A percentile compares a stretch with the other conserved stretches of the same genome.
phyloP scores from a whole-genome alignment of 2,329 filamentous ascomycete genomes.

The Harringtonia lauricola region DNA sequence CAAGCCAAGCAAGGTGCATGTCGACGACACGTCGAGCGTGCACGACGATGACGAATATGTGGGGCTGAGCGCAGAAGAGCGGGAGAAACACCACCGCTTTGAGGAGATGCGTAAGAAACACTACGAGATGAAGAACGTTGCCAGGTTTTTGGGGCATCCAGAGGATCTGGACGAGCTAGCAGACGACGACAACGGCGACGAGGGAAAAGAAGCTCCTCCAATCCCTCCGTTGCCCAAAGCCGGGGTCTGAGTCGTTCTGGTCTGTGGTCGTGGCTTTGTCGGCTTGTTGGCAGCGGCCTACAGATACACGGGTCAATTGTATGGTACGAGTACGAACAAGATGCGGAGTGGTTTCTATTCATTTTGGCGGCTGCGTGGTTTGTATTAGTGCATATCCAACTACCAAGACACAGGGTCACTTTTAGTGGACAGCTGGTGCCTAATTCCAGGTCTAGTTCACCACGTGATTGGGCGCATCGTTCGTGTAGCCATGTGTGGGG shows the following conservation, averaged over 20 bases:
- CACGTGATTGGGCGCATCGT: slow-evolving; percentile 1
- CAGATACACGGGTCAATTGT: too few relatives aligned
- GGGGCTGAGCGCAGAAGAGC: slow-evolving; percentile 58
- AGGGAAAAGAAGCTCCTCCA: slow-evolving; percentile 16
- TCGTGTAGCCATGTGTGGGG: not conserved
- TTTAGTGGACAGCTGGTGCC: too few relatives aligned
- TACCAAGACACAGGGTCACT: too few relatives aligned
- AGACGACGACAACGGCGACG: slow-evolving; percentile 41
- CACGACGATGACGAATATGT: slow-evolving; percentile 44
- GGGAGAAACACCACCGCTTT: slow-evolving; percentile 85
- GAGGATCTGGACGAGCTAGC: slow-evolving; percentile 51
- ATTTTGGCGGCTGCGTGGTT: too few relatives aligned
- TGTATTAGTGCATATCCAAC: too few relatives aligned
- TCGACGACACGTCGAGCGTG: slow-evolving; percentile 44
- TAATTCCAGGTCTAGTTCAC: too few relatives aligned
- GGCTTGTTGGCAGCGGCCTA: too few relatives aligned
- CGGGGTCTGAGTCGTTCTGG: not conserved
- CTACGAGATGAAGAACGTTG: slow-evolving; percentile 97
- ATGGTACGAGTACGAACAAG: too few relatives aligned
- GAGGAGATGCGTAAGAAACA: slow-evolving; percentile 89
- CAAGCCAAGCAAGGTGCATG: slow-evolving; percentile 64
- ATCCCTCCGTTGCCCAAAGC: slow-evolving; percentile 4
- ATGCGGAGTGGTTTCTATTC: too few relatives aligned
- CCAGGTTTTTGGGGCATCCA: slow-evolving; percentile 70
- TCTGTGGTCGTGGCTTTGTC: too few relatives aligned